Percentiles rank a stretch among this genome's conserved stretches.
These are phyloP conservation scores for Aspergillus cavernicola DNA, from an alignment of 495 filamentous ascomycete species.

Conservation along the genomic window DNA sequence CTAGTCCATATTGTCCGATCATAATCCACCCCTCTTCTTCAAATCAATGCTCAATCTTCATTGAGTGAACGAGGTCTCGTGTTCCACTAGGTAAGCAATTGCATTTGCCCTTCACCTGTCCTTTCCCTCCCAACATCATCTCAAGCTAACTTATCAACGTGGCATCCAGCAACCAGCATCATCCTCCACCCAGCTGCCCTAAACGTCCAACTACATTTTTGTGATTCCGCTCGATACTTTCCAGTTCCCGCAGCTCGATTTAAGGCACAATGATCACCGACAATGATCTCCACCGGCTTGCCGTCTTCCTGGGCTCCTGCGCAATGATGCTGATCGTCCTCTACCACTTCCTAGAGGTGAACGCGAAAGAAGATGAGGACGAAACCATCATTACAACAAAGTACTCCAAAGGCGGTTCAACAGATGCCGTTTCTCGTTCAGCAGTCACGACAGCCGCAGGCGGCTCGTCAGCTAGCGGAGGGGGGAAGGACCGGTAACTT, in stretches of 20 bases:
- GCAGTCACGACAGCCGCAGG: conserved; percentile 17
- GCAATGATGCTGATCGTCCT: conserved; percentile 92
- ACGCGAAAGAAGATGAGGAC: conserved; percentile 65
- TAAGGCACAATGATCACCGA: conserved; percentile 72
- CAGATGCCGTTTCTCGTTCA: conserved; percentile 17
- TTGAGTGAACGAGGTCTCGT: background rate
- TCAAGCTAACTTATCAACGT: conserved; percentile 9
- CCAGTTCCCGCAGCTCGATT: background rate
- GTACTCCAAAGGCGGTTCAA: conserved; percentile 21
- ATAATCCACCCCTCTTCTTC: background rate
- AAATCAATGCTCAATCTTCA: background rate
- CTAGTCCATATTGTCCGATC: background rate
- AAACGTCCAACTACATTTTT: background rate
- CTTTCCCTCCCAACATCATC: background rate
- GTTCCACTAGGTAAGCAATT: background rate
- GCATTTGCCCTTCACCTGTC: background rate
- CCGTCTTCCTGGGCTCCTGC: conserved; percentile 86
- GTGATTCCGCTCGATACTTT: background rate
- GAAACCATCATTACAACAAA: conserved; percentile 21
- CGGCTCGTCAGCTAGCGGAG: conserved; percentile 15
- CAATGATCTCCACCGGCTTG: conserved; percentile 77
- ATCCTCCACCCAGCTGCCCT: background rate
- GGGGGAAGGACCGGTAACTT: conserved; percentile 16
- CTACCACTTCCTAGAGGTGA: conserved; percentile 97
- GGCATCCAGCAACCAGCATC: conserved; percentile 2